Percentiles rank a stretch among this genome's conserved stretches.
phyloP scores from a whole-genome alignment of 352 stramenopile genomes.

The Globisporangium recalcitrans region DNA sequence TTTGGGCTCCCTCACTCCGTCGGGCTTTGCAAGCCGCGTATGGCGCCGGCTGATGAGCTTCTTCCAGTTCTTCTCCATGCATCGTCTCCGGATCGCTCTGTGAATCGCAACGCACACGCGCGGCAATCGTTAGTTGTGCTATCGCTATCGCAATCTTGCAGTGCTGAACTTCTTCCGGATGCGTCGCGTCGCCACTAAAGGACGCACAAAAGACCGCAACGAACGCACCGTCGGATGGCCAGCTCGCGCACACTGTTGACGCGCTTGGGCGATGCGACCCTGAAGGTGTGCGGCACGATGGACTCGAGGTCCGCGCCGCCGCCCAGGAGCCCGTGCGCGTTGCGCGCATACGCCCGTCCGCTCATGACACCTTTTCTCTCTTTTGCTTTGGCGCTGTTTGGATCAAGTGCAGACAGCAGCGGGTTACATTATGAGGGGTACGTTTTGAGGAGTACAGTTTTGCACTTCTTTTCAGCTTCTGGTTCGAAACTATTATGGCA shows the following conservation, averaged over 20 bases:
- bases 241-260: constrained; percentile 30
- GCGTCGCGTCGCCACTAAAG: background rate
- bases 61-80: constrained; percentile 79
- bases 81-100: constrained; percentile 58
- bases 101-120: constrained; percentile 8
- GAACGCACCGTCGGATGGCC: constrained; percentile 45
- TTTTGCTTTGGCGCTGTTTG: background rate
- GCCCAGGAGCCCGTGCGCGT: constrained; percentile 36
- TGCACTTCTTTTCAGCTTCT: too few species aligned
- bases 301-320: constrained; percentile 55
- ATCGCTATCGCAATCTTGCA: too few species aligned
- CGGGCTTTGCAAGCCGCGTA: constrained; percentile 15
- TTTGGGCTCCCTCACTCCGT: background rate
- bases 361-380: constrained; percentile 34
- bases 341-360: constrained; percentile 63
- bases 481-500: too few species aligned
- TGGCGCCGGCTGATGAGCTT: constrained; percentile 62
- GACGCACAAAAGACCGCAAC: background rate
- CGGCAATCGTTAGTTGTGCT: background rate
- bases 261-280: constrained; percentile 23
- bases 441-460: too few species aligned
- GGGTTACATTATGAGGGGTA: too few species aligned
- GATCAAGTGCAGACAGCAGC: too few species aligned
- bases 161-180: background rate
- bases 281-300: constrained; percentile 55